A percentile compares a stretch with the other conserved stretches of the same genome.
phyloP scores from a whole-genome alignment of 164 flowering plant genomes.

The Vitis amurensis region DNA sequence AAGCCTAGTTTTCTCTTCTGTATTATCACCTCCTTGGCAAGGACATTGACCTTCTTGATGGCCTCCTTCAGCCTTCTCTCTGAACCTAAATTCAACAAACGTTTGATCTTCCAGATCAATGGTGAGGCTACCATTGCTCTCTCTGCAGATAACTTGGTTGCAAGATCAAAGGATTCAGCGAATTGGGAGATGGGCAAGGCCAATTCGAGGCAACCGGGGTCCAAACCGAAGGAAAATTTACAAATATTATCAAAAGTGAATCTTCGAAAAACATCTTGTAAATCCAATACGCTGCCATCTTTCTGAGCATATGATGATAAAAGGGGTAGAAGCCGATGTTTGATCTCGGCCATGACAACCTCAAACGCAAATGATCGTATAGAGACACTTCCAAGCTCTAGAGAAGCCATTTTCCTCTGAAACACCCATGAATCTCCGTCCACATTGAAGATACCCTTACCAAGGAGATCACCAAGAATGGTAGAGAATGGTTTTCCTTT shows the following conservation, averaged over 20 bases:
- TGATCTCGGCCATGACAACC: constrained; percentile 32
- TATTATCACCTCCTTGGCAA: constrained; percentile 44
- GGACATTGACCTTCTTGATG: constrained; percentile 28
- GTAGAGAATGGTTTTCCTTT: constrained; percentile 69
- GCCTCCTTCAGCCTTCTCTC: constrained; percentile 53
- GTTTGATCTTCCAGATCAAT: constrained; percentile 52
- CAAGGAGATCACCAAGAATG: constrained; percentile 72
- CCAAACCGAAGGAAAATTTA: constrained; percentile 62
- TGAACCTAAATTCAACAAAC: constrained; percentile 46
- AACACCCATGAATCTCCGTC: constrained; percentile 76
- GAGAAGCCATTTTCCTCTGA: constrained; percentile 64
- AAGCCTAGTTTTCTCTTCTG: constrained; percentile 33
- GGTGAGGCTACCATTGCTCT: constrained; percentile 42
- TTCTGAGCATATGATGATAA: constrained; percentile 19
- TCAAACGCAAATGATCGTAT: constrained; percentile 53
- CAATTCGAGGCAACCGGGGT: constrained; percentile 49
- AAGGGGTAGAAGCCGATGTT: constrained; percentile 39
- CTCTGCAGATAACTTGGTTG: constrained; percentile 51
- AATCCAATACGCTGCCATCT: constrained; percentile 26
- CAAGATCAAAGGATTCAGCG: constrained; percentile 56
- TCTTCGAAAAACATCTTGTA: constrained; percentile 60
- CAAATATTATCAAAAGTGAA: constrained; percentile 66
- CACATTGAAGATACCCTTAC: constrained; percentile 75
- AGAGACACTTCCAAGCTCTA: constrained; percentile 53
- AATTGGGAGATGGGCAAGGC: constrained; percentile 43